Conservation (phyloP, 2,329 filamentous ascomycete genomes). For the Nothophoma quercina region DNA sequence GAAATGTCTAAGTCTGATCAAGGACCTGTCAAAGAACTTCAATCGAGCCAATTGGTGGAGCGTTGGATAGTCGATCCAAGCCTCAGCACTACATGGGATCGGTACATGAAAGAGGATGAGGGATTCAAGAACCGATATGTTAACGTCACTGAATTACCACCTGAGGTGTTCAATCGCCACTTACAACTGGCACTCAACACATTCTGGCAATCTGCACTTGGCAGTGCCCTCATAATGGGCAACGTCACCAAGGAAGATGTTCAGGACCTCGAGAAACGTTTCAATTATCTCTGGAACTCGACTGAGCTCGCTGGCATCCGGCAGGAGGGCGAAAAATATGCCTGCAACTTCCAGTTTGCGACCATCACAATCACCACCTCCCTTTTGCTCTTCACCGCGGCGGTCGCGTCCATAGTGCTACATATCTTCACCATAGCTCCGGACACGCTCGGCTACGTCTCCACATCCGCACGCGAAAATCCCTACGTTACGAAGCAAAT, state of each 20-base stretch:
- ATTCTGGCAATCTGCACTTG: conserved; percentile 12
- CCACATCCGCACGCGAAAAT: conserved; percentile 13
- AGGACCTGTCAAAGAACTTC: too few relatives aligned
- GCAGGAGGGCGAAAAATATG: not conserved
- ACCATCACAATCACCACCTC: conserved; percentile 8
- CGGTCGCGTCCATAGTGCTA: not conserved
- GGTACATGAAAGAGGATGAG: too few relatives aligned
- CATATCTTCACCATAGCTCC: conserved; percentile 13
- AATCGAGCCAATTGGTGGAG: too few relatives aligned
- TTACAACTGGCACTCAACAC: conserved; percentile 19
- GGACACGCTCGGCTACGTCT: conserved; percentile 18
- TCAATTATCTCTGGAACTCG: not conserved
- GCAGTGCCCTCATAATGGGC: not conserved
- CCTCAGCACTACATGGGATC: not conserved
- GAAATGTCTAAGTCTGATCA: too few relatives aligned
- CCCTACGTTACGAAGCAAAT: not conserved
- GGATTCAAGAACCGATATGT: not conserved
- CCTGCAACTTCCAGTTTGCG: conserved; percentile 7
- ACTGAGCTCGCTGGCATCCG: not conserved
- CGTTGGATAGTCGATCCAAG: not conserved
- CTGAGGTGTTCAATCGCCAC: conserved; percentile 3
- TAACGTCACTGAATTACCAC: not conserved
- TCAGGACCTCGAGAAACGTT: not conserved
- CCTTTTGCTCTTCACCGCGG: not conserved
- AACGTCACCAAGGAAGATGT: not conserved